phyloP scores from a whole-genome alignment of 208 protist species.

The Leishmania mexicana region DNA sequence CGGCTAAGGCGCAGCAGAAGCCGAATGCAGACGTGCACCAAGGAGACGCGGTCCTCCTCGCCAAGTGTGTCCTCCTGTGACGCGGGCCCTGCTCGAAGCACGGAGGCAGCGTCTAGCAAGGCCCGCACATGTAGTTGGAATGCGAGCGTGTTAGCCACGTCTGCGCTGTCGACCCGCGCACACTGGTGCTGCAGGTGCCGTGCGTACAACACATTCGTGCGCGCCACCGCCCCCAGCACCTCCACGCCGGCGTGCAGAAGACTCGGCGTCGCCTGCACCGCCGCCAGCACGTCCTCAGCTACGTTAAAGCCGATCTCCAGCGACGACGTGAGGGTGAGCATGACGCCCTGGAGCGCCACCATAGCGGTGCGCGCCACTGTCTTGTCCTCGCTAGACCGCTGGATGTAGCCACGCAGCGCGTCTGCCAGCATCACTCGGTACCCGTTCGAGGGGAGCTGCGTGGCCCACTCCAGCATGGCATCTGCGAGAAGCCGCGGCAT shows the following conservation, averaged over 20 bases:
- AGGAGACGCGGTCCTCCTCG: slow-evolving; percentile 29
- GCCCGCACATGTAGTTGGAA: slow-evolving; percentile 33
- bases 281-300: slow-evolving; percentile 43
- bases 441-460: slow-evolving; percentile 50
- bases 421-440: slow-evolving; percentile 50
- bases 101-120: slow-evolving; percentile 18
- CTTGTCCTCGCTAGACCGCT: slow-evolving; percentile 35
- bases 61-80: slow-evolving; percentile 11
- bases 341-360: slow-evolving; percentile 42
- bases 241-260: slow-evolving; percentile 38
- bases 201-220: slow-evolving; percentile 35
- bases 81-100: neutral
- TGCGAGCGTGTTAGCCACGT: slow-evolving; percentile 24
- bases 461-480: slow-evolving; percentile 54
- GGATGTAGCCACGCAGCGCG: slow-evolving; percentile 52
- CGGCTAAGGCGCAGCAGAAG: slow-evolving; percentile 38
- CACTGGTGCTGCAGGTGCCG: slow-evolving; percentile 37
- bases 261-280: slow-evolving; percentile 38
- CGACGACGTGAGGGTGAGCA: slow-evolving; percentile 49
- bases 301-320: slow-evolving; percentile 48
- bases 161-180: slow-evolving; percentile 17
- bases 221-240: slow-evolving; percentile 42
- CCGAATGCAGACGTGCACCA: slow-evolving; percentile 30
- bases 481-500: slow-evolving; percentile 63
- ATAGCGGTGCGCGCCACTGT: slow-evolving; percentile 59